Evolutionary conservation across 192 early-diverging fungal species (phyloP), one percentile per base, ranked within the genome.

Genomic region (Polychytrium aggregatum): DNA sequence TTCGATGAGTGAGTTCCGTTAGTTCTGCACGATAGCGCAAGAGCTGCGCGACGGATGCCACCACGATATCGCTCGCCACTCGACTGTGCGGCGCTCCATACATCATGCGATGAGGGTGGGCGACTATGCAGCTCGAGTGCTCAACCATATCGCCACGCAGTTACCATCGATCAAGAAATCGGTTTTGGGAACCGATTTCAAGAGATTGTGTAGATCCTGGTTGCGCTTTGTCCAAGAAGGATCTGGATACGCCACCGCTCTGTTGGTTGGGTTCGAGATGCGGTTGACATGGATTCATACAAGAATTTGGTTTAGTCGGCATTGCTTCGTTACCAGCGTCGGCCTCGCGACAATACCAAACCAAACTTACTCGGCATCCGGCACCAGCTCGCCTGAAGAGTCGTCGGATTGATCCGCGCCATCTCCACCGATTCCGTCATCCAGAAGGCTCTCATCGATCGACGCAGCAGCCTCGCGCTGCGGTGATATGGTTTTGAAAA

Each of bases 141-240:
- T n/a, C n/a, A n/a, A n/a, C n/a, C 16, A 36, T 16, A 36, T 10
- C 8, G 35, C 35, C 21, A 14, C 16, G 35, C 14, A 18, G 8
- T 21, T 40, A 67, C 64, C 47, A 42, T 69, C 63, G 20, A 71
- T 59, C 4, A 71, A 49, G 37, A 27, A 65, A 29, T 72, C 70
- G 28, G 48, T 16, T 9, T 34, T 27, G 7, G 70, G 70, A 37
- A 72, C 57, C 0, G 70, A 68, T 24, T 60, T 58, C 31, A 72
- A 41, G 14, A 66, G 37, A 13, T 54, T 48, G 40, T 72, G 70
- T 30, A 72, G 50, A 36, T 66, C 59, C 18, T 44, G 39, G 37
- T 72, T 70, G 22, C 52, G 35, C 24, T 62, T 57, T 26, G 55
- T 44, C 9, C 51, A 36, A 1, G 41, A 7, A 25, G 53, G 30